These are phyloP conservation scores for Auriculariales sp. DNA, from an alignment of 768 basidiomycete genomes.

Conservation along the genomic window DNA sequence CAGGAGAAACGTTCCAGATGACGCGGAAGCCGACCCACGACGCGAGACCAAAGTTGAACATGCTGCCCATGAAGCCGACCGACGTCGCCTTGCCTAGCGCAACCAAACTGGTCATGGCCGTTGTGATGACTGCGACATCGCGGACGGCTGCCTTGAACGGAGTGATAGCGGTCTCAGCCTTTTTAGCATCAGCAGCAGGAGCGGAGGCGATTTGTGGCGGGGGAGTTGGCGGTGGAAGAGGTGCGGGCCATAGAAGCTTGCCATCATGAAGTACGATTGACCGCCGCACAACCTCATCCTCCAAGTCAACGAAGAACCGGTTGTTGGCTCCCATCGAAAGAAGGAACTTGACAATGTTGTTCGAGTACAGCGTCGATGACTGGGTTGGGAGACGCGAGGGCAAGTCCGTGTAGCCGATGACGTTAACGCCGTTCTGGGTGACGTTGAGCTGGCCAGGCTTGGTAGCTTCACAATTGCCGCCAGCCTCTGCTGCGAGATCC, in stretches of 20 bases:
- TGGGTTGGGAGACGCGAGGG: constrained; percentile 83
- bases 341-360: constrained; percentile 83
- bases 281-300: constrained; percentile 75
- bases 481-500: constrained; percentile 75
- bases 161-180: constrained; percentile 44
- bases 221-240: constrained; percentile 46
- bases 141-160: constrained; percentile 74
- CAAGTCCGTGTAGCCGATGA: constrained; percentile 76
- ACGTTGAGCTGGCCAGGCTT: constrained; percentile 52
- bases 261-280: constrained; percentile 63
- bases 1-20: constrained; percentile 77
- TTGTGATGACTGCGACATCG: constrained; percentile 60
- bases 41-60: constrained; percentile 80
- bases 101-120: constrained; percentile 59
- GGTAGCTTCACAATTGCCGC: constrained; percentile 81
- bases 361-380: constrained; percentile 79
- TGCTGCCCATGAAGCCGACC: constrained; percentile 74
- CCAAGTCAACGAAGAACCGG: constrained; percentile 51
- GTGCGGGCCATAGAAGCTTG: constrained; percentile 45
- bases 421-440: constrained; percentile 60
- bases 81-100: constrained; percentile 70
- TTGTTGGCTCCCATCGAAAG: constrained; percentile 48
- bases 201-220: constrained; percentile 35
- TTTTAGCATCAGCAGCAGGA: constrained; percentile 27
- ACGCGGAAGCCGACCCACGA: constrained; percentile 79